These are phyloP conservation scores for Penicillium palitans DNA, from an alignment of 2,329 filamentous ascomycete species.

Conservation along the genomic window DNA sequence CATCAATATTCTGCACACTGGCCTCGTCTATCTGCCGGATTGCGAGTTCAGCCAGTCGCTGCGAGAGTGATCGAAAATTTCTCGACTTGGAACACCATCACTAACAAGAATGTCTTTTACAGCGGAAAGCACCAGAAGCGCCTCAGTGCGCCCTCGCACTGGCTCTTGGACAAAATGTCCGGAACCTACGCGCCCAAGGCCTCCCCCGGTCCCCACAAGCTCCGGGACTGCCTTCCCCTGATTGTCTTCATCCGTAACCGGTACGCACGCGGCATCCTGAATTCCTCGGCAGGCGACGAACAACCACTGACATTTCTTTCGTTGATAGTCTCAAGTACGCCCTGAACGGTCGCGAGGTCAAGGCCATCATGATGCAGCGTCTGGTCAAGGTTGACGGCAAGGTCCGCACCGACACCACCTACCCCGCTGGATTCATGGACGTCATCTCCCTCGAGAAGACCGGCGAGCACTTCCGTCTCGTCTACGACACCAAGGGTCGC, in stretches of 20 bases:
- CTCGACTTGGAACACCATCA: constrained; percentile 10
- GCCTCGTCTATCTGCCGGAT: not conserved
- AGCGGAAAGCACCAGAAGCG: constrained; percentile 99
- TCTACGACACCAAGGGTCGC: constrained; percentile 99
- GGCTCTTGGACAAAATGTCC: constrained; percentile 99
- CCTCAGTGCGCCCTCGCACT: constrained; percentile 97
- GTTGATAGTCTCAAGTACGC: constrained; percentile 94
- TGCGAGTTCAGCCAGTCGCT: constrained; percentile 9
- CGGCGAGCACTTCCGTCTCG: constrained; percentile 99
- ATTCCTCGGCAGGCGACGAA: not conserved
- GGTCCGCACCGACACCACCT: constrained; percentile 98
- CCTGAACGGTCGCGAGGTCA: constrained; percentile 96
- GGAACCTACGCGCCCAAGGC: constrained; percentile 74
- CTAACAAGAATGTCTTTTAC: constrained; percentile 38
- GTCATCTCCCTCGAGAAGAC: constrained; percentile 99
- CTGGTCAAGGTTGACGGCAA: constrained; percentile 99
- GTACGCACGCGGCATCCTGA: constrained; percentile 39
- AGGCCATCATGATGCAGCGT: constrained; percentile 98
- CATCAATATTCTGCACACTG: constrained; percentile 8
- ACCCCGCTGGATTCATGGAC: constrained; percentile 98
- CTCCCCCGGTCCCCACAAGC: constrained; percentile 93
- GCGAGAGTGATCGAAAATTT: constrained; percentile 10
- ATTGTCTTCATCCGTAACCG: constrained; percentile 93
- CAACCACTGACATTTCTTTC: constrained; percentile 16
- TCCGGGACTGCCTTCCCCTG: constrained; percentile 96